These are phyloP conservation scores for Zizania palustris DNA, from an alignment of 202 grass and related monocot genomes.

Conservation along the genomic window DNA sequence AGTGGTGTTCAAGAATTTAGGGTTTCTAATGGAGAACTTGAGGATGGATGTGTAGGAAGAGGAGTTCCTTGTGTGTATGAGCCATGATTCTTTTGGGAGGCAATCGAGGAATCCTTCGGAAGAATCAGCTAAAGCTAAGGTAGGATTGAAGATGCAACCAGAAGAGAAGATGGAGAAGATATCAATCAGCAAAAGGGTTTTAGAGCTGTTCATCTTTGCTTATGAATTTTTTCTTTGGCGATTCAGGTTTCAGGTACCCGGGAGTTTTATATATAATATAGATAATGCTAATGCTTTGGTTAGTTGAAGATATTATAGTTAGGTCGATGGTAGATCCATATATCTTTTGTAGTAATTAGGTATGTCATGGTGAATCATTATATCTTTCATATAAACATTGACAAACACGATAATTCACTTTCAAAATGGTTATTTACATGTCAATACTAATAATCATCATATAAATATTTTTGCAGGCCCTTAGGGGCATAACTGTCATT, in stretches of 20 bases:
- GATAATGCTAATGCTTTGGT: too few species aligned
- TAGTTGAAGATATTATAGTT: too few species aligned
- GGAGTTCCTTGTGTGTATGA: slow-evolving; percentile 12
- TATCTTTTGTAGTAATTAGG: too few species aligned
- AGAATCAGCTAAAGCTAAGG: background rate
- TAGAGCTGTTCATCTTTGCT: background rate
- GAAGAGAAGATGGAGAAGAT: background rate
- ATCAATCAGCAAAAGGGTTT: background rate
- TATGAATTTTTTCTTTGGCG: background rate
- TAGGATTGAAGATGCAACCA: background rate
- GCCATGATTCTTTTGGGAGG: background rate
- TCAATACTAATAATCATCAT: too few species aligned
- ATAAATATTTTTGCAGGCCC: too few species aligned
- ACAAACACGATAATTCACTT: too few species aligned
- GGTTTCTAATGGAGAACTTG: slow-evolving; percentile 48
- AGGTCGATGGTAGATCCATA: too few species aligned
- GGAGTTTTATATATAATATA: too few species aligned
- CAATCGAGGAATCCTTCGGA: background rate
- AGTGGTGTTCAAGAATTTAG: slow-evolving; percentile 27
- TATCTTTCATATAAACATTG: too few species aligned
- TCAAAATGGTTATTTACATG: too few species aligned
- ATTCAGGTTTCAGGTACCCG: background rate
- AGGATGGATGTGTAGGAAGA: slow-evolving; percentile 46
- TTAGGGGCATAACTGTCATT: too few species aligned
- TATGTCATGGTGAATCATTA: too few species aligned